phyloP scores from a whole-genome alignment of 345 rosid genomes.

The Mercurialis annua region DNA sequence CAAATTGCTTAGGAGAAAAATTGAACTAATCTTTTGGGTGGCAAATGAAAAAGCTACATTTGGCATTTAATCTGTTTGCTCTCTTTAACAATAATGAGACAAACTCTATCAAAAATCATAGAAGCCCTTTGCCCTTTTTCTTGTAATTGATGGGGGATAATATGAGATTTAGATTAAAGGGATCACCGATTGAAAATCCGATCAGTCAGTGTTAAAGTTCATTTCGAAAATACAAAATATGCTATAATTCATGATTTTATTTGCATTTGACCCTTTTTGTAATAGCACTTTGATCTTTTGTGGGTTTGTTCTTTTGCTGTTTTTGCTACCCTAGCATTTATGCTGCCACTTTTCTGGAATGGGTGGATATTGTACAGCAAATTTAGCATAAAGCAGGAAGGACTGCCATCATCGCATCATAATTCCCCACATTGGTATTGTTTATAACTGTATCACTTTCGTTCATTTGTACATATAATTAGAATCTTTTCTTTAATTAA shows the following conservation, averaged over 20 bases:
- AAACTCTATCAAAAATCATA: background rate
- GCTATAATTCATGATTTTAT: background rate
- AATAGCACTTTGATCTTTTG: background rate
- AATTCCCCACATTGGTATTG: background rate
- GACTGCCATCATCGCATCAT: background rate
- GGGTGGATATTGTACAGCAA: slow-evolving; percentile 12
- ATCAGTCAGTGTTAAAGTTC: too few species aligned
- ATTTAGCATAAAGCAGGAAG: background rate
- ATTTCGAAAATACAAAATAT: too few species aligned
- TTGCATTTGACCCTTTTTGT: background rate
- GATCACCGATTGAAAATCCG: too few species aligned
- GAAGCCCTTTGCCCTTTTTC: background rate
- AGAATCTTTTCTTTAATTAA: background rate
- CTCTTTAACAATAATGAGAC: background rate
- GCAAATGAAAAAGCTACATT: background rate
- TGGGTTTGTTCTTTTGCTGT: background rate
- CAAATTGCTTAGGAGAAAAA: background rate
- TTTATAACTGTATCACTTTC: background rate
- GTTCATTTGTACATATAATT: background rate
- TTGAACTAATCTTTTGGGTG: background rate
- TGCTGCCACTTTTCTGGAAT: slow-evolving; percentile 8
- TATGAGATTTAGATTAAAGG: background rate
- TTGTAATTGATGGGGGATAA: background rate
- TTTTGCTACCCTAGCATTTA: background rate
- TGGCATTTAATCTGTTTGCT: background rate